phyloP scores from a whole-genome alignment of 2,329 filamentous ascomycete species.

The Botrytis fragariae region DNA sequence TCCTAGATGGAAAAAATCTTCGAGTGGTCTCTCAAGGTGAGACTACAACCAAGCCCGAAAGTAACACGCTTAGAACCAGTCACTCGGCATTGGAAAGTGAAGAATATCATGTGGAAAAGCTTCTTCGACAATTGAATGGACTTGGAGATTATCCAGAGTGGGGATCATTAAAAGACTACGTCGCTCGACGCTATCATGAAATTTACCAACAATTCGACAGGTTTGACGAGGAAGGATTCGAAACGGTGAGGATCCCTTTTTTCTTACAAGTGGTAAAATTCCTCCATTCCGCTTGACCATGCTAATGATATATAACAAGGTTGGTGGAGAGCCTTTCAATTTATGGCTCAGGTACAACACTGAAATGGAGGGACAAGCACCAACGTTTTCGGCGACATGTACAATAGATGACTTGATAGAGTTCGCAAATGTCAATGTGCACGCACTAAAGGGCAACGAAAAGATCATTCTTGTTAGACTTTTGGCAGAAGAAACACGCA shows the following conservation, averaged over 20 bases:
- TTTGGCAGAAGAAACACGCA: not conserved
- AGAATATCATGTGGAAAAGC: conserved; percentile 16
- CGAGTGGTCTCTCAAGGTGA: conserved; percentile 26
- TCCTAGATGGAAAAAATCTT: conserved; percentile 30
- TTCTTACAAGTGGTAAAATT: not conserved
- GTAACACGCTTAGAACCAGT: conserved; percentile 20
- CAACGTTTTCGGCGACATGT: not conserved
- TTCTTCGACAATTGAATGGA: conserved; percentile 18
- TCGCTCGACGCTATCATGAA: conserved; percentile 21
- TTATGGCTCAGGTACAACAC: conserved; percentile 20
- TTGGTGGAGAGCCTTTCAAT: conserved; percentile 25
- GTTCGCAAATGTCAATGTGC: not conserved
- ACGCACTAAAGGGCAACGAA: not conserved
- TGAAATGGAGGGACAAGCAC: not conserved
- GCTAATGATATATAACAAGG: not conserved
- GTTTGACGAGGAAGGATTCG: conserved; percentile 27
- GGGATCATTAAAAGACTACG: conserved; percentile 20
- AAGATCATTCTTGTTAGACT: not conserved
- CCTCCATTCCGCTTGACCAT: not conserved
- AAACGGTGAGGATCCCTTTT: conserved; percentile 17
- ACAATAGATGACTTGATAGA: not conserved
- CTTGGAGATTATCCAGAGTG: conserved; percentile 23
- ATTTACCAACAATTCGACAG: conserved; percentile 27
- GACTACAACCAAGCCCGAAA: conserved; percentile 25
- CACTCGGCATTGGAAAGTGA: conserved; percentile 22